phyloP scores from a whole-genome alignment of 2,329 filamentous ascomycete genomes.

The Cytospora mali region DNA sequence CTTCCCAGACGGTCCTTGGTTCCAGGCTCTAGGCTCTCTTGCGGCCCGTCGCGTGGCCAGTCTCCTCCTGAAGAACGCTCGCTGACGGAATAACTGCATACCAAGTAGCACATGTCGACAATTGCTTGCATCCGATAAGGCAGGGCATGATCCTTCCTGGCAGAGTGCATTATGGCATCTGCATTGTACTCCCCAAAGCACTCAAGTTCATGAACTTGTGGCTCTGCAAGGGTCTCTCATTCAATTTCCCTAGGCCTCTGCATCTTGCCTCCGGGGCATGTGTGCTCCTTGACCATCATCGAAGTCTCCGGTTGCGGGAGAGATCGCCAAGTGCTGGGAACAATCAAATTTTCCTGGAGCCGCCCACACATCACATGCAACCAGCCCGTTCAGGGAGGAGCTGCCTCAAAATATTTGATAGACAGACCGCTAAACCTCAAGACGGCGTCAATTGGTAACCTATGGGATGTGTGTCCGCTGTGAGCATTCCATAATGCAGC shows the following conservation, averaged over 20 bases:
- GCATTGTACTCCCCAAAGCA: neutral
- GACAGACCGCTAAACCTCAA: slow-evolving; percentile 19
- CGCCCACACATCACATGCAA: slow-evolving; percentile 15
- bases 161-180: neutral
- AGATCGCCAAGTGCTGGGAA: neutral
- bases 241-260: neutral
- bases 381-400: neutral
- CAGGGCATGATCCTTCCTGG: neutral
- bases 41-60: neutral
- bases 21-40: neutral
- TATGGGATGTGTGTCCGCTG: slow-evolving; percentile 10
- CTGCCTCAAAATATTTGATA: slow-evolving; percentile 5
- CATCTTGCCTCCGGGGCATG: neutral
- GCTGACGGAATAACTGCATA: neutral
- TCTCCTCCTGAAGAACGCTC: neutral
- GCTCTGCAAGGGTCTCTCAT: neutral
- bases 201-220: neutral
- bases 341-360: neutral
- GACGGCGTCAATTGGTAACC: neutral
- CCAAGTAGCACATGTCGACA: neutral
- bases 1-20: neutral
- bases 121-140: neutral
- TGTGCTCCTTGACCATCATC: neutral
- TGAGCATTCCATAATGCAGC: neutral
- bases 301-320: neutral